These are phyloP conservation scores for Quercus mongolica DNA, from an alignment of 306 rosid species.

Conservation along the genomic window DNA sequence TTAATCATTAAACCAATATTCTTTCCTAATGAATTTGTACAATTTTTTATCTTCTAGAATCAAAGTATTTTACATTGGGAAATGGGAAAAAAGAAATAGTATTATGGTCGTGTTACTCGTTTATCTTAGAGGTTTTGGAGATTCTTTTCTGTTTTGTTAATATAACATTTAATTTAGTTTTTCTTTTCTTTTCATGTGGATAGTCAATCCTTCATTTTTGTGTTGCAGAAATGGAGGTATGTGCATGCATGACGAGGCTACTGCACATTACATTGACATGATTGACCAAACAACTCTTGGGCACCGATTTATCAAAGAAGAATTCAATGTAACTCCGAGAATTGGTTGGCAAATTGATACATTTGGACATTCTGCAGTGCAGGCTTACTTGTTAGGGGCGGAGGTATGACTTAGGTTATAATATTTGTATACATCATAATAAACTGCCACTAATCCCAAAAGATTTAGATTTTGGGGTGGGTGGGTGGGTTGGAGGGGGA, in stretches of 20 bases:
- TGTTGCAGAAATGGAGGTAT: conserved; percentile 84
- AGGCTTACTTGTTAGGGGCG: conserved; percentile 72
- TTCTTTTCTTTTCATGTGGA: conserved; percentile 16
- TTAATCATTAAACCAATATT: no score
- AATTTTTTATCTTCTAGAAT: no score
- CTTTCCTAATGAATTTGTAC: no score
- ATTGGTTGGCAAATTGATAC: conserved; percentile 97
- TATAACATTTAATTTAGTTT: background rate
- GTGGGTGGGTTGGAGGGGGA: no score
- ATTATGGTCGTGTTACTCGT: no score
- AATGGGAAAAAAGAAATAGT: no score
- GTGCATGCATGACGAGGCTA: conserved; percentile 93
- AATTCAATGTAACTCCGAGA: conserved; percentile 61
- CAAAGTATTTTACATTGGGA: no score
- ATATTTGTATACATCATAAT: no score
- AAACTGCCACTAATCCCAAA: no score
- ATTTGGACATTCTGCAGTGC: conserved; percentile 89
- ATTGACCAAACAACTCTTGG: conserved; percentile 93
- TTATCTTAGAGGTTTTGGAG: no score
- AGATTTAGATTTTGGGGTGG: no score
- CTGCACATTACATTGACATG: conserved; percentile 83
- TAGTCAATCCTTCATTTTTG: conserved; percentile 49
- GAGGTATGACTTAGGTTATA: conserved; percentile 41
- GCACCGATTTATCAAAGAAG: conserved; percentile 58
- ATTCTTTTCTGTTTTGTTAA: no score